A percentile compares a stretch with the other conserved stretches of the same genome.
These are phyloP conservation scores for Coleophoma eucalyptorum DNA, from an alignment of 2,329 filamentous ascomycete genomes.

Conservation along the genomic window DNA sequence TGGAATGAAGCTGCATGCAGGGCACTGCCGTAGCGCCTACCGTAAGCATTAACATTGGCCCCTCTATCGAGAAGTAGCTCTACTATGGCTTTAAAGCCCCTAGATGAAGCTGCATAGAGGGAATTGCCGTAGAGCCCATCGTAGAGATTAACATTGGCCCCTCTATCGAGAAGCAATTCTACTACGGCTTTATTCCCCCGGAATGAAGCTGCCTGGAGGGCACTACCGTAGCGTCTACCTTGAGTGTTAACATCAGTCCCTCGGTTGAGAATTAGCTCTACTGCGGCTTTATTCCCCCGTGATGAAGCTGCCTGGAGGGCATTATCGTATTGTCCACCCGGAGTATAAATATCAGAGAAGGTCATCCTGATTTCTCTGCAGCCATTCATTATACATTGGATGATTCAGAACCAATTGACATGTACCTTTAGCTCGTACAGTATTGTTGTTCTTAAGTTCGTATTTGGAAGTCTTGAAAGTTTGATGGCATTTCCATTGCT, in stretches of 20 bases:
- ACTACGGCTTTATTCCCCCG: no score
- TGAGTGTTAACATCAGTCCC: neutral
- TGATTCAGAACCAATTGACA: neutral
- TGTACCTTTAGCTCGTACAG: neutral
- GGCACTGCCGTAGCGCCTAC: neutral
- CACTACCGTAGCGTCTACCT: no score
- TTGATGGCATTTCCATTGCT: neutral
- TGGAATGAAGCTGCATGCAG: neutral
- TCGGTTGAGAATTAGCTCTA: neutral
- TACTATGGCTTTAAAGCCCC: neutral
- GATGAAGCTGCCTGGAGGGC: no score
- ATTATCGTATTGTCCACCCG: no score
- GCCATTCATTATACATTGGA: neutral
- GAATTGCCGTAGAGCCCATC: neutral
- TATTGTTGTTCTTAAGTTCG: neutral
- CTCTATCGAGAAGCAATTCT: neutral
- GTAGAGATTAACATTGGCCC: neutral
- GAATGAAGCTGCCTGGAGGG: no score
- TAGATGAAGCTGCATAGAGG: neutral
- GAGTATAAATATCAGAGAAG: neutral
- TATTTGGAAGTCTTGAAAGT: neutral
- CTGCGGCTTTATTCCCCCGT: no score
- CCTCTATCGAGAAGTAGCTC: neutral
- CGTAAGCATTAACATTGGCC: neutral
- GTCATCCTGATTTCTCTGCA: neutral